Evolutionary conservation across 1,284 basidiomycete genomes (phyloP).

Genomic region (Trichosporon sp.): DNA sequence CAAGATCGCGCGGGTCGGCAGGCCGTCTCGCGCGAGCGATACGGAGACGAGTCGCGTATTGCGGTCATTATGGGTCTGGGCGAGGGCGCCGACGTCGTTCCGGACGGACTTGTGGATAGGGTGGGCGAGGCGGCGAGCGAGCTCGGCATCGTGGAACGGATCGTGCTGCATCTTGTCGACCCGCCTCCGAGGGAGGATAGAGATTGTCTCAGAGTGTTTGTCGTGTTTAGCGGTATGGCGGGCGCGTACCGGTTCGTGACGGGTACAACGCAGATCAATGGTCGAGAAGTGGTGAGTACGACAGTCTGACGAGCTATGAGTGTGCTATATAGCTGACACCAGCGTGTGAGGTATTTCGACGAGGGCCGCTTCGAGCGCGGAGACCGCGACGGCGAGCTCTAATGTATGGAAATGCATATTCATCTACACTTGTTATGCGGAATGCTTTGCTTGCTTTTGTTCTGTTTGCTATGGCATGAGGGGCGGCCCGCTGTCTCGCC

Average conservation of each 20-base stretch:
- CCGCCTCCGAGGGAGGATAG: slow-evolving; percentile 65
- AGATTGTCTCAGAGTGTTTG: slow-evolving; percentile 78
- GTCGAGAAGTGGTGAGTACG: slow-evolving; percentile 66
- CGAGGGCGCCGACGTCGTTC: slow-evolving; percentile 73
- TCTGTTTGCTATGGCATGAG: background rate
- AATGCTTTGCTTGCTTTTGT: background rate
- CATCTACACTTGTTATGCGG: background rate
- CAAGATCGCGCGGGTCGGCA: slow-evolving; percentile 74
- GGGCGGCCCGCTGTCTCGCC: background rate
- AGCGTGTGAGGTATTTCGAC: slow-evolving; percentile 75
- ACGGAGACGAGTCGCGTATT: slow-evolving; percentile 84
- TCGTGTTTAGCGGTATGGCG: slow-evolving; percentile 80
- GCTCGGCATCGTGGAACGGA: slow-evolving; percentile 73
- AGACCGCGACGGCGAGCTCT: slow-evolving; percentile 48
- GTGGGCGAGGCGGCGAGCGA: slow-evolving; percentile 61
- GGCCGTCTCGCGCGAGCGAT: slow-evolving; percentile 71
- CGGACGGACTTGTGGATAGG: slow-evolving; percentile 84
- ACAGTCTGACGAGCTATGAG: background rate
- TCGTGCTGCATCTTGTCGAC: slow-evolving; percentile 75
- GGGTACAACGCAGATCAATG: slow-evolving; percentile 87
- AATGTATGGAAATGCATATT: background rate
- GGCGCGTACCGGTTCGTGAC: slow-evolving; percentile 93
- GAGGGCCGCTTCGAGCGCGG: slow-evolving; percentile 62
- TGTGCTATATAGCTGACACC: slow-evolving; percentile 19
- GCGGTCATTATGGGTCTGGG: slow-evolving; percentile 87